These are phyloP conservation scores for Fusarium sp. DNA, from an alignment of 2,329 filamentous ascomycete species.

Conservation along the genomic window DNA sequence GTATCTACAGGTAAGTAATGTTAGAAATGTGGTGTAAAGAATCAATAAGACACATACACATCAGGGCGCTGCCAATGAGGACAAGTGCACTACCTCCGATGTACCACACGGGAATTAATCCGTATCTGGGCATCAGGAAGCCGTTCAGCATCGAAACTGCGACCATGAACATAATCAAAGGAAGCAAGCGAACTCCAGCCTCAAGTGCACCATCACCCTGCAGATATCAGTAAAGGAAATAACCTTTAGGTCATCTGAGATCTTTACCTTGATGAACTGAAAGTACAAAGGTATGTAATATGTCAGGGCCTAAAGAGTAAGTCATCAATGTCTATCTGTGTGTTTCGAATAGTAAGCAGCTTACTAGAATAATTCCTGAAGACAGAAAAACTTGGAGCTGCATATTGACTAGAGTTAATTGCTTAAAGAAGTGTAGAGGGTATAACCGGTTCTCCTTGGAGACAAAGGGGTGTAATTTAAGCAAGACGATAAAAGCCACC, in stretches of 20 bases:
- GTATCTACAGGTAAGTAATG: background rate
- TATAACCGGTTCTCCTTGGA: background rate
- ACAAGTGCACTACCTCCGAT: background rate
- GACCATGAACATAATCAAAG: background rate
- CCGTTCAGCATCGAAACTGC: background rate
- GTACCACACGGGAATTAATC: background rate
- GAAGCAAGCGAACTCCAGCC: background rate
- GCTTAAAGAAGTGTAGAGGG: background rate
- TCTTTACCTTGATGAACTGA: background rate
- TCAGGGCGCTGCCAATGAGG: background rate
- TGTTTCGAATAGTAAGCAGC: accelerated
- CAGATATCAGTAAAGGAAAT: accelerated
- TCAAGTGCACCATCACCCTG: conserved; percentile 1
- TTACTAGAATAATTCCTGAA: background rate
- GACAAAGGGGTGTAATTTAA: background rate
- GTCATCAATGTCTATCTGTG: accelerated
- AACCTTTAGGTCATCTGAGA: accelerated
- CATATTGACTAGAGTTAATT: background rate
- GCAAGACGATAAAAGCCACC: background rate
- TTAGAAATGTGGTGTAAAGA: background rate
- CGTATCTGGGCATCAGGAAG: background rate
- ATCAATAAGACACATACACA: background rate
- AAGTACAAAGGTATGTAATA: background rate
- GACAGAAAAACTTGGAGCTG: background rate
- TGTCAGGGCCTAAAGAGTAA: background rate